Base-by-base conservation (phyloP, 2,329 filamentous ascomycete species). In the Rhexocercosporidium sp. region DNA sequence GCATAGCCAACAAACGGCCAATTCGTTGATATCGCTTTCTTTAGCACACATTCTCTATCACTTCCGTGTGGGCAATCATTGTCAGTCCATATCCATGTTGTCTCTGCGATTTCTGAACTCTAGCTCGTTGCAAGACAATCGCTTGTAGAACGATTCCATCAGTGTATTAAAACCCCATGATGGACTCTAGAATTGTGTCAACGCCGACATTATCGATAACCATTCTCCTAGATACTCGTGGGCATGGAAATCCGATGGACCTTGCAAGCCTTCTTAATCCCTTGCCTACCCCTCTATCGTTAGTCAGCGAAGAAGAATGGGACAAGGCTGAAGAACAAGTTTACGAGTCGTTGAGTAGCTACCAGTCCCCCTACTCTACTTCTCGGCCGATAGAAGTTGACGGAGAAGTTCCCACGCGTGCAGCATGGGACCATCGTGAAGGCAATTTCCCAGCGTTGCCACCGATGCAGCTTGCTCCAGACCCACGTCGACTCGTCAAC, bases 351-450 rank as follows among this genome's bases (percentile, higher is more conserved):
- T 16, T 29, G 25, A 29, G n/a, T 51, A 6, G 27, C 22, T 53
- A 18, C 27, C 5, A 18, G 6, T 18, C 16, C 25, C 37, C 1
- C n/a, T 56, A 14, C 20, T 37, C 53, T 37, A 18, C 53, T 37
- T n/a, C 53, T 22, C 53, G n/a, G 31, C 53, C 53, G 25, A 56
- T 56, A n/a, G 53, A 56, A 22, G 9, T 20, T 56, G 27, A 56
- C 12, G 53, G 53, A 18, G 29, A 56, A 31, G 12, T 56, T 37
- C 31, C n/a, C 7, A 37, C 53, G 9, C 37, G n/a, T 37, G n/a
- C n/a, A 5, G 22, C 29, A 7, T 56, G 53, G 29, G 53, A 56
- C 18, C 12, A 34, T 56, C 18, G 14, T 37, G 18, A 56, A 27
- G n/a, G 53, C 16, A 18, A 37, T 56, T 5, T 34, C 27, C 29